phyloP scores from a whole-genome alignment of 345 rosid genomes.

The Populus ilicifolia region DNA sequence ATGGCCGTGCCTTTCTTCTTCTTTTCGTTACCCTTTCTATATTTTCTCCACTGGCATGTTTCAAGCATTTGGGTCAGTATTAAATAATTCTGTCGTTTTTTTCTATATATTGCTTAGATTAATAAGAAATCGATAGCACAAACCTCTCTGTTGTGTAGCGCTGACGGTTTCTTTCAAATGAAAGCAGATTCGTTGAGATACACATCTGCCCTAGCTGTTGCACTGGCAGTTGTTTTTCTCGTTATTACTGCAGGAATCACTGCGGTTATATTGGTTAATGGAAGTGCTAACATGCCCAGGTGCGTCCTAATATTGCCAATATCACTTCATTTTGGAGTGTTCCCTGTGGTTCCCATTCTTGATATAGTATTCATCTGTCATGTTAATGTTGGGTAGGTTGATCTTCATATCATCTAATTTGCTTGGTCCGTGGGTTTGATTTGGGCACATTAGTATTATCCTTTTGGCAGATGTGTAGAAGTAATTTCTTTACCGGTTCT shows the following conservation, averaged over 20 bases:
- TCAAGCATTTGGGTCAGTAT: constrained; percentile 62
- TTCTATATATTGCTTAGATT: background rate
- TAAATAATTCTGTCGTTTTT: background rate
- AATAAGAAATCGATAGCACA: background rate
- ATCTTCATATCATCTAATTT: background rate
- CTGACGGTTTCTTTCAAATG: constrained; percentile 2
- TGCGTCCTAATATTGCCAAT: constrained; percentile 16
- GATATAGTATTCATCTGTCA: constrained; percentile 27
- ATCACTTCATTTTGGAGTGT: constrained; percentile 20
- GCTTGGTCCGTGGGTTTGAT: background rate
- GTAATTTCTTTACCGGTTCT: too few species aligned
- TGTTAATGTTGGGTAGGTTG: constrained; percentile 12
- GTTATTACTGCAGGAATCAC: constrained; percentile 19
- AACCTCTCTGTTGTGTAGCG: background rate
- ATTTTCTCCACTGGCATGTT: constrained; percentile 68
- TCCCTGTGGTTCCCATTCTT: constrained; percentile 22
- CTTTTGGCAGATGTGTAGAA: too few species aligned
- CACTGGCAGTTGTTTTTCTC: constrained; percentile 23
- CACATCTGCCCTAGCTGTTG: constrained; percentile 55
- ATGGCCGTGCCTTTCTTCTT: constrained; percentile 53
- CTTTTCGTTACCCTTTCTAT: constrained; percentile 49
- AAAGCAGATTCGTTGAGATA: constrained; percentile 75
- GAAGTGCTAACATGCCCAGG: constrained; percentile 10
- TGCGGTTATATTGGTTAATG: constrained; percentile 10
- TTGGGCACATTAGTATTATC: too few species aligned